Conservation (phyloP, 2,329 filamentous ascomycete genomes). For the Cordyceps fumosorosea region DNA sequence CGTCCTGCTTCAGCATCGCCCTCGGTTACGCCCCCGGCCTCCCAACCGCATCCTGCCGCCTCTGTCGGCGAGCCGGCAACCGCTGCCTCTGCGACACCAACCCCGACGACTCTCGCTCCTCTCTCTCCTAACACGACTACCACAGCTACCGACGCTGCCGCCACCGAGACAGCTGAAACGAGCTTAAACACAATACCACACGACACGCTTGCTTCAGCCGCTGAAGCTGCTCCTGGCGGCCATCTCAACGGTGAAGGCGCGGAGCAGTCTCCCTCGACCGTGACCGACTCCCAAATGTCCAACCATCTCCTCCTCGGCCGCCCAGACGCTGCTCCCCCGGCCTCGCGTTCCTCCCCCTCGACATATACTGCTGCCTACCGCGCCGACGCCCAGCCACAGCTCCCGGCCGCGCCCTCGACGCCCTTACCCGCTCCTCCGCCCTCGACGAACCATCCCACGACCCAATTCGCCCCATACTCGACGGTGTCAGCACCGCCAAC, state of each 20-base stretch:
- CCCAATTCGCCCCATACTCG: conserved; percentile 2
- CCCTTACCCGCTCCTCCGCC: conserved; percentile 15
- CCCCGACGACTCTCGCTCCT: neutral
- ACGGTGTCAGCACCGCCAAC: neutral
- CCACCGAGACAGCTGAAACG: neutral
- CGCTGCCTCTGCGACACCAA: neutral
- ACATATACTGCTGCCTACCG: neutral
- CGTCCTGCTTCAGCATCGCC: neutral
- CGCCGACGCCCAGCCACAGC: conserved; percentile 12
- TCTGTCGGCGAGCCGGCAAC: neutral
- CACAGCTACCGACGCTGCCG: neutral
- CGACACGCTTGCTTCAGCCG: neutral
- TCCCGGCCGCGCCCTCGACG: conserved; percentile 17
- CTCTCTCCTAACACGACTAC: too few relatives aligned
- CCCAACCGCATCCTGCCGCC: neutral
- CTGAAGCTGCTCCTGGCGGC: neutral
- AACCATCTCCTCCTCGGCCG: conserved; percentile 20
- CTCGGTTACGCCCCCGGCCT: neutral
- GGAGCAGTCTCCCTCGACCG: conserved; percentile 5
- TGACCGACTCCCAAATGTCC: conserved; percentile 26
- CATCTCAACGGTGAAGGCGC: neutral
- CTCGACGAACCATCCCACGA: conserved; percentile 1
- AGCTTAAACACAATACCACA: neutral
- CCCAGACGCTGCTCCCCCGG: neutral
- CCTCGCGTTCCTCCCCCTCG: conserved; percentile 12